A percentile compares a stretch with the other conserved stretches of the same genome.
Conservation (phyloP, 2,329 filamentous ascomycete species). For the Nothomitra cinnamomea region DNA sequence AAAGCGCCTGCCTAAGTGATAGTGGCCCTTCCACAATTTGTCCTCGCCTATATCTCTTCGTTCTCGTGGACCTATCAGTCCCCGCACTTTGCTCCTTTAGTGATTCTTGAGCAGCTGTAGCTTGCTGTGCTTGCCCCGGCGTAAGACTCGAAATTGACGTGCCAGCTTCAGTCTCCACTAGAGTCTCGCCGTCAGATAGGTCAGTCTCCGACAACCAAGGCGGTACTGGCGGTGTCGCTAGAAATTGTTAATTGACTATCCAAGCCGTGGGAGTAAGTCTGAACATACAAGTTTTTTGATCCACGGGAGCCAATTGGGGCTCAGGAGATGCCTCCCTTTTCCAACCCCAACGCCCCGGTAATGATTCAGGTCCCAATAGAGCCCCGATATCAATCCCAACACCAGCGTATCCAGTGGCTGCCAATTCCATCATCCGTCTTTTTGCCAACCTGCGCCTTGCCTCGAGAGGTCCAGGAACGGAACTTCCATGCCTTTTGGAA, state of each 20-base stretch:
- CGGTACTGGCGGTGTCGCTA: neutral
- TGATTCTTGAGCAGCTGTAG: neutral
- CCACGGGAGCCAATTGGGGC: neutral
- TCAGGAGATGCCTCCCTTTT: conserved; percentile 1
- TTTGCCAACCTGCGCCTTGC: neutral
- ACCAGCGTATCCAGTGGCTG: neutral
- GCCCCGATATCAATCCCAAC: neutral
- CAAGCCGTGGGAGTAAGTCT: neutral
- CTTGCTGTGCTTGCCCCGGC: too few species aligned
- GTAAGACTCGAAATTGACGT: too few species aligned
- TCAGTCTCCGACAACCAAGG: neutral
- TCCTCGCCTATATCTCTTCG: too few species aligned
- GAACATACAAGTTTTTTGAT: neutral
- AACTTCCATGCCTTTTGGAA: conserved; percentile 2
- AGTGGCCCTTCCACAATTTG: neutral
- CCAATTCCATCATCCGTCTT: conserved; percentile 4
- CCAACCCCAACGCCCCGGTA: neutral
- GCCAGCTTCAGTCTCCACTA: too few species aligned
- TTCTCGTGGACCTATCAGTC: neutral
- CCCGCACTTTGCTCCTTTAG: neutral
- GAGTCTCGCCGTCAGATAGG: neutral
- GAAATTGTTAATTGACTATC: neutral
- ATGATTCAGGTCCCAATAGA: neutral
- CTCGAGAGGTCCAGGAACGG: conserved; percentile 5
- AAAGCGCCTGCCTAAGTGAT: neutral